phyloP scores from a whole-genome alignment of 352 stramenopile genomes.

The Phytopythium aichiense region DNA sequence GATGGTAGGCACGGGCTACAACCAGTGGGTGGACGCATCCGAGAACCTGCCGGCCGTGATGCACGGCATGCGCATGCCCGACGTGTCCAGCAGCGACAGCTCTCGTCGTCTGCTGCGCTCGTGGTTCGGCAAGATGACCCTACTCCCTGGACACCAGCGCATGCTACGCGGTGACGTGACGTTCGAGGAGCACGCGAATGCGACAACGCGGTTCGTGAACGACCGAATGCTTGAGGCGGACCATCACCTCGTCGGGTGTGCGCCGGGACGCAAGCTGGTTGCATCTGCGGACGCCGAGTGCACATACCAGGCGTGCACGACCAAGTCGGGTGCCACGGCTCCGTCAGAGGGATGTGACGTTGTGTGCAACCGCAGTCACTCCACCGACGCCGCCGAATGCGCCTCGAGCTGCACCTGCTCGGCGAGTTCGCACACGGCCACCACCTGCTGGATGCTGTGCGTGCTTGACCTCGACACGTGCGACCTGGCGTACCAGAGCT shows the following conservation, averaged over 20 bases:
- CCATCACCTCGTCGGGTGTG: constrained; percentile 30
- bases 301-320: constrained; percentile 22
- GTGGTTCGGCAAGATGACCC: constrained; percentile 65
- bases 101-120: constrained; percentile 34
- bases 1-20: constrained; percentile 59
- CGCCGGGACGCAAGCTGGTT: constrained; percentile 29
- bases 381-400: constrained; percentile 19
- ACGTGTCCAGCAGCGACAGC: constrained; percentile 17
- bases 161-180: constrained; percentile 40
- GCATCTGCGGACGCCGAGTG: constrained; percentile 30
- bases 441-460: constrained; percentile 55
- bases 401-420: constrained; percentile 22
- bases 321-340: constrained; percentile 18
- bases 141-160: constrained; percentile 48
- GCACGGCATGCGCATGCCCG: constrained; percentile 57
- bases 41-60: constrained; percentile 44
- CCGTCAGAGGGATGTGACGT: constrained; percentile 24
- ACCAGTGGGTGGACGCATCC: constrained; percentile 43
- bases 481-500: constrained; percentile 21
- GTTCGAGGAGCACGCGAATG: constrained; percentile 32
- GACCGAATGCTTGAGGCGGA: constrained; percentile 18
- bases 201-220: constrained; percentile 28
- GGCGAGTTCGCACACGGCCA: constrained; percentile 18
- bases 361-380: constrained; percentile 40
- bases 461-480: constrained; percentile 38